Percentiles rank a stretch among this genome's conserved stretches.
These are phyloP conservation scores for Arthrobotrys sinensis DNA, from an alignment of 2,329 filamentous ascomycete species.

Conservation along the genomic window DNA sequence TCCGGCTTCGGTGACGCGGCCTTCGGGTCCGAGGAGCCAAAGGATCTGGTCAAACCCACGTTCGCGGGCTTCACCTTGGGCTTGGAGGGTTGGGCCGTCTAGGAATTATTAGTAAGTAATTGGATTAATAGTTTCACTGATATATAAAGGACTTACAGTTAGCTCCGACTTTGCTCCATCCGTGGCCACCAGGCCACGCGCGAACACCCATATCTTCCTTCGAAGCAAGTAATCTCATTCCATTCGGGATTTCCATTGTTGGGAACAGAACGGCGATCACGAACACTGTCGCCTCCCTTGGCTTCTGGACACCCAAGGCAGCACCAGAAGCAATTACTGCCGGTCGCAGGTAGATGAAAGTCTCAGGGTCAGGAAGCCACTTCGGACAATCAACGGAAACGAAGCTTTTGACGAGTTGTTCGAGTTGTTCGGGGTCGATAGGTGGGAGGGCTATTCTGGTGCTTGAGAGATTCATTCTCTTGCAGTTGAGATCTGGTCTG, in stretches of 20 bases:
- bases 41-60: constrained; percentile 89
- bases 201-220: constrained; percentile 83
- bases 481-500: constrained; percentile 81
- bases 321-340: constrained; percentile 87
- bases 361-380: constrained; percentile 82
- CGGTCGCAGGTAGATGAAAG: constrained; percentile 87
- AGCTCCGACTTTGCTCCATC: constrained; percentile 90
- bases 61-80: constrained; percentile 80
- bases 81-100: constrained; percentile 80
- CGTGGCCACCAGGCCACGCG: constrained; percentile 94
- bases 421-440: constrained; percentile 80
- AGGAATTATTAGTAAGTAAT: constrained; percentile 24
- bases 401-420: constrained; percentile 81
- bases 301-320: constrained; percentile 84
- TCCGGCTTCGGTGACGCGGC: constrained; percentile 88
- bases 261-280: constrained; percentile 76
- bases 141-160: constrained; percentile 75
- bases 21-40: constrained; percentile 88
- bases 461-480: constrained; percentile 75
- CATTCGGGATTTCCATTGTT: constrained; percentile 62
- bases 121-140: constrained; percentile 11
- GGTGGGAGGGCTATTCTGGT: constrained; percentile 80
- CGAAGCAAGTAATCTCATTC: constrained; percentile 77
- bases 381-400: constrained; percentile 80
- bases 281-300: constrained; percentile 88